Conservation (phyloP, 2,329 filamentous ascomycete species). For the Sarocladium strictum region DNA sequence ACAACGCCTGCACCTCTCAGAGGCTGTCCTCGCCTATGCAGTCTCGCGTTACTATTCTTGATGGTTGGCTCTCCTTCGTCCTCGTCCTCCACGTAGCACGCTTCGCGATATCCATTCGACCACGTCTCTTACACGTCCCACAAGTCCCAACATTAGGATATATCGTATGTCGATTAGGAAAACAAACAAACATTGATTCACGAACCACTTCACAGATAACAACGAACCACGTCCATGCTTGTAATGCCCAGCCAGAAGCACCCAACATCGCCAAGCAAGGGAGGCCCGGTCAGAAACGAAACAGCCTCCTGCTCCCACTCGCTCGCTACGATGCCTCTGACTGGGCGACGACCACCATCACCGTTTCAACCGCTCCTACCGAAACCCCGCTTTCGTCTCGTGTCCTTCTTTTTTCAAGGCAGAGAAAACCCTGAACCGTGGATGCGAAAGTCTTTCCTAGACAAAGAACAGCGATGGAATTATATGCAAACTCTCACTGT, state of each 20-base stretch:
- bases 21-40: background rate
- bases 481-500: background rate
- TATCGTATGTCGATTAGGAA: background rate
- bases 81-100: background rate
- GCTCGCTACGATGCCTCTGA: background rate
- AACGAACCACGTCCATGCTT: background rate
- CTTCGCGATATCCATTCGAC: background rate
- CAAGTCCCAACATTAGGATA: background rate
- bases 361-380: background rate
- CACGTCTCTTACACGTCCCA: background rate
- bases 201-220: slow-evolving; percentile 1
- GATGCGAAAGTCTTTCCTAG: no score
- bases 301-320: background rate
- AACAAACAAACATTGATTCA: background rate
- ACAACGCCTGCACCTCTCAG: background rate
- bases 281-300: slow-evolving; percentile 7
- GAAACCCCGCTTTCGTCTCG: slow-evolving; percentile 4
- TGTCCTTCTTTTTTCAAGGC: background rate
- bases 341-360: slow-evolving; percentile 1
- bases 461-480: background rate
- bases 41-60: background rate
- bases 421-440: no score
- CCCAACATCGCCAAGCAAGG: background rate
- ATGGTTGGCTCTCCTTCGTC: slow-evolving; percentile 6
- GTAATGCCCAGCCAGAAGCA: background rate